Percentiles rank a stretch among this genome's conserved stretches.
These are phyloP conservation scores for Solanum okadae DNA, from an alignment of 257 asterid species.

Conservation along the genomic window DNA sequence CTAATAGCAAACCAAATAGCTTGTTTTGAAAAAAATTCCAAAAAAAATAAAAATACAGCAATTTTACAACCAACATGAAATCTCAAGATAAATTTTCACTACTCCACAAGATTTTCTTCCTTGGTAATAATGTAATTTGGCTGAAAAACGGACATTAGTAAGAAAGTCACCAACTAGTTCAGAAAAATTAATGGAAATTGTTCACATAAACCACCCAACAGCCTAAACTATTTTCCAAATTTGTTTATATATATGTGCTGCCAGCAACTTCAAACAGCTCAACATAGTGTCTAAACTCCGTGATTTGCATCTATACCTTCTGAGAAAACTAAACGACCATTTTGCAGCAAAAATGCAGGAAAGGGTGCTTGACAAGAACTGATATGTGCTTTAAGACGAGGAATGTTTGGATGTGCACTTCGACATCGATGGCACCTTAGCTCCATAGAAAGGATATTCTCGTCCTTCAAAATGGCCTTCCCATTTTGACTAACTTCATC, in stretches of 20 bases:
- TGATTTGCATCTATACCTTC: not conserved
- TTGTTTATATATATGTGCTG: not conserved
- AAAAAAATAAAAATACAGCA: too few species aligned
- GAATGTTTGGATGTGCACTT: conserved; percentile 82
- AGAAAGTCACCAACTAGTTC: too few species aligned
- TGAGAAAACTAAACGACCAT: conserved; percentile 38
- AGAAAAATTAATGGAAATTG: not conserved
- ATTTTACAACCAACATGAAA: not conserved
- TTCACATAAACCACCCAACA: not conserved
- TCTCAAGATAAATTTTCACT: not conserved
- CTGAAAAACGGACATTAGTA: not conserved
- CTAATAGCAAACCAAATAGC: too few species aligned
- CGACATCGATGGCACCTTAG: conserved; percentile 79
- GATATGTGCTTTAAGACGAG: conserved; percentile 65
- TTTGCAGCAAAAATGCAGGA: conserved; percentile 44
- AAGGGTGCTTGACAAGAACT: conserved; percentile 55
- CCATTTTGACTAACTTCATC: conserved; percentile 52
- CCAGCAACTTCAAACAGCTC: not conserved
- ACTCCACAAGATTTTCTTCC: not conserved
- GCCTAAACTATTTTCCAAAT: not conserved
- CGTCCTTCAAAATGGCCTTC: conserved; percentile 16
- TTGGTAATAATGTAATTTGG: not conserved
- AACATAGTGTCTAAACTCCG: not conserved
- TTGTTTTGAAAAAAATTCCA: too few species aligned
- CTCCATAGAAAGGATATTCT: conserved; percentile 39